Conservation (phyloP, 2,329 filamentous ascomycete species). For the Graphilbum sp. region DNA sequence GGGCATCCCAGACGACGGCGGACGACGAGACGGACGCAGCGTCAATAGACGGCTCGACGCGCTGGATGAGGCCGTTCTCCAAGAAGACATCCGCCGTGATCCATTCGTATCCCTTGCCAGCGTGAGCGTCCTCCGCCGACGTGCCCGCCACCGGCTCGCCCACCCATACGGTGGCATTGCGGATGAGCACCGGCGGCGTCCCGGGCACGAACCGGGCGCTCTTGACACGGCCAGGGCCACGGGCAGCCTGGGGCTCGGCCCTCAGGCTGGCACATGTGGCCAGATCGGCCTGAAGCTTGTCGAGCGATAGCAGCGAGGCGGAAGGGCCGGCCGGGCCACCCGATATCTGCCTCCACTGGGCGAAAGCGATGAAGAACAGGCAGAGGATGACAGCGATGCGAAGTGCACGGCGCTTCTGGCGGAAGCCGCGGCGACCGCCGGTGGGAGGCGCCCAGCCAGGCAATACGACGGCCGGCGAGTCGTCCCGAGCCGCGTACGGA, state of each 20-base stretch:
- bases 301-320: slow-evolving; percentile 26
- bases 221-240: slow-evolving; percentile 35
- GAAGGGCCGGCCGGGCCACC: slow-evolving; percentile 9
- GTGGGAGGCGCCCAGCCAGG: slow-evolving; percentile 1
- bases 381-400: slow-evolving; percentile 27
- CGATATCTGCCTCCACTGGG: slow-evolving; percentile 24
- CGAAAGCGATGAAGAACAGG: slow-evolving; percentile 30
- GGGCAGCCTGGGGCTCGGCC: slow-evolving; percentile 36
- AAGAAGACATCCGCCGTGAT: slow-evolving; percentile 41
- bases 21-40: slow-evolving; percentile 24
- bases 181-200: slow-evolving; percentile 43
- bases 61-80: slow-evolving; percentile 43
- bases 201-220: slow-evolving; percentile 46
- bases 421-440: slow-evolving; percentile 1
- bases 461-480: neutral
- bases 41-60: slow-evolving; percentile 29
- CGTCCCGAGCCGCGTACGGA: slow-evolving; percentile 20
- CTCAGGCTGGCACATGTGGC: slow-evolving; percentile 38
- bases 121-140: slow-evolving; percentile 33
- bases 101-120: slow-evolving; percentile 46
- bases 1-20: slow-evolving; percentile 36
- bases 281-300: slow-evolving; percentile 36
- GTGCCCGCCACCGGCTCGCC: slow-evolving; percentile 41
- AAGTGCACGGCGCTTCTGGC: slow-evolving; percentile 26
- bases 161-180: slow-evolving; percentile 50